Base-by-base conservation (phyloP, 169 alveolate species). In the Plasmodium ovale region DNA sequence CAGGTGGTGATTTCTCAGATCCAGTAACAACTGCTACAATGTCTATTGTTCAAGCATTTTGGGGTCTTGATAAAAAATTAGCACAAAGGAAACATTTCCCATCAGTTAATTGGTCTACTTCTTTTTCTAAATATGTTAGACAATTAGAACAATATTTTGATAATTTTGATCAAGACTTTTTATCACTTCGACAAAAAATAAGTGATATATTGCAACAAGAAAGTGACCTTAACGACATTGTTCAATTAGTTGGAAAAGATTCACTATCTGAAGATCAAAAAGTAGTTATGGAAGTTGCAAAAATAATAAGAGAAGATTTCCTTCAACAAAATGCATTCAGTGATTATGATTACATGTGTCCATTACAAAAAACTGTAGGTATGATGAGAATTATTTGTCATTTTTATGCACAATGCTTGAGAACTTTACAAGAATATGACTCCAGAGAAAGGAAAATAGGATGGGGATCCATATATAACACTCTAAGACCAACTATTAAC, bases 81-180 rank as follows among this genome's bases (percentile, higher is more conserved):
- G 99, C 99, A 21, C 99, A 98, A 93, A 95, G 99, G 72, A 98
- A 98, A 93, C 99, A 98, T 94, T 98, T 98, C 97, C 99, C 99
- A 37, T 96, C 99, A 14, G 99, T 98, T 33, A 98, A 98, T 95
- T 98, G 99, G 99, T 92, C 96, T 12, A 98, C 98, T 9, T 98
- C 99, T 33, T 98, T 97, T 93, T 96, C 99, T 19, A 98, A 98
- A 93, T 98, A 98, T 95, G 98, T 97, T 87, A 97, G 98, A 93
- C 94, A 95, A 58, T 92, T 98, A 60, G 99, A 98, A 92, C 96
- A 98, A 25, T 98, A 94, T 91, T 98, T 97, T 92, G 98, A 98
- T 90, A 93, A 94, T 16, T 94, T 94, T 79, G 99, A 98, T 91
- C 97, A 98, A 54, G 99, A 98, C 42, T 98, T 97, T 96, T 92